phyloP scores from a whole-genome alignment of 75 land plant genomes.

The Pseudotsuga menziesii region DNA sequence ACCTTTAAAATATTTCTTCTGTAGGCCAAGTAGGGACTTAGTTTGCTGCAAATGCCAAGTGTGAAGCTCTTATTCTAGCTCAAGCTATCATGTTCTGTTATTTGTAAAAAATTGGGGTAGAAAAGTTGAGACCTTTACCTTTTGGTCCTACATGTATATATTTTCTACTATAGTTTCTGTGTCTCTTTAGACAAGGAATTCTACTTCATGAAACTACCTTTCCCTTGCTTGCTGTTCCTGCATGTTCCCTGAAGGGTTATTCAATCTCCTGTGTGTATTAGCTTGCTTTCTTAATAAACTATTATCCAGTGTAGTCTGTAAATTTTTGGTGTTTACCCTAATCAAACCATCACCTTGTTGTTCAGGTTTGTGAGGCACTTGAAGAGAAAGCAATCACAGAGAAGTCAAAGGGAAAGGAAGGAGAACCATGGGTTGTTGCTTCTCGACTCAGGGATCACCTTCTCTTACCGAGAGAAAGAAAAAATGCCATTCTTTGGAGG shows the following conservation, averaged over 20 bases:
- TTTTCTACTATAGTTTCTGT: neutral
- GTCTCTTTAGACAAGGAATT: neutral
- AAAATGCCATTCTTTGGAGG: slow-evolving; percentile 59
- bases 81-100: neutral
- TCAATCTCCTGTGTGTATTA: neutral
- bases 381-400: slow-evolving; percentile 61
- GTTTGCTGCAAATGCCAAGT: neutral
- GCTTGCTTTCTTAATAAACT: neutral
- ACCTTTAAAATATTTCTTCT: neutral
- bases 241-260: neutral
- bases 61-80: neutral
- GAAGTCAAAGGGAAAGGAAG: slow-evolving; percentile 18
- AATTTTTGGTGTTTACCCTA: neutral
- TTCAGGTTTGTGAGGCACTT: slow-evolving; percentile 78
- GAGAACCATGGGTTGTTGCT: slow-evolving; percentile 86
- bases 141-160: neutral
- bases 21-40: neutral
- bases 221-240: neutral
- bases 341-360: neutral
- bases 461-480: slow-evolving; percentile 79
- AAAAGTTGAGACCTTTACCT: neutral
- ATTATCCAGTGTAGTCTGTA: neutral
- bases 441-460: slow-evolving; percentile 89
- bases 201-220: neutral
- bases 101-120: too few relatives aligned